Conservation (phyloP, 129 eudicot species). For the Chrysanthemum makinoi region DNA sequence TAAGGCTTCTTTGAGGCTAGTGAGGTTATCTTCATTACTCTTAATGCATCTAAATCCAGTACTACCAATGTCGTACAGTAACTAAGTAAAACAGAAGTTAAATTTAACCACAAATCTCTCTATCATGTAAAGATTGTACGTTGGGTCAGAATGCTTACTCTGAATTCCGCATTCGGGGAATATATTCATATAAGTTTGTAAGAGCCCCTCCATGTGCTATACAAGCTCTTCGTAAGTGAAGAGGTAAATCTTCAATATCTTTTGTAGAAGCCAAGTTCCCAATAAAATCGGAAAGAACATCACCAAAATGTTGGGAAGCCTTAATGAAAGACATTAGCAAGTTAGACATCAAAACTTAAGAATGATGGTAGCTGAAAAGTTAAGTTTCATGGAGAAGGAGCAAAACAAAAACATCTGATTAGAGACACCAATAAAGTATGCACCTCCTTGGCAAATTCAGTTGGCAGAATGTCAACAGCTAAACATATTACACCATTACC, state of each 20-base stretch:
- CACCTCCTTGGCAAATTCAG: constrained; percentile 84
- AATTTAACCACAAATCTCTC: not conserved
- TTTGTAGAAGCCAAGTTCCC: constrained; percentile 59
- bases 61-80: too few species aligned
- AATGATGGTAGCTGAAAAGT: not conserved
- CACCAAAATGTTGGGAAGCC: constrained; percentile 99
- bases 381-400: not conserved
- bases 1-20: too few species aligned
- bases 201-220: constrained; percentile 80
- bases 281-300: constrained; percentile 75
- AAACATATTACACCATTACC: constrained; percentile 67
- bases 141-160: constrained; percentile 47
- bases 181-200: constrained; percentile 73
- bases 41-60: too few species aligned
- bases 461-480: constrained; percentile 72
- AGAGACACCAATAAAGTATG: not conserved
- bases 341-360: constrained; percentile 21
- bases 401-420: not conserved
- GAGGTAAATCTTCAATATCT: constrained; percentile 57
- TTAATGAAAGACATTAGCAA: constrained; percentile 26
- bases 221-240: constrained; percentile 79
- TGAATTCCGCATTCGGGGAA: constrained; percentile 83
- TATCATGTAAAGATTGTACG: constrained; percentile 4
- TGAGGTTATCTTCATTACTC: too few species aligned
- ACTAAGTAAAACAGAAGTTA: not conserved